phyloP scores from a whole-genome alignment of 164 flowering plant genomes.

The Sextonia rubra region DNA sequence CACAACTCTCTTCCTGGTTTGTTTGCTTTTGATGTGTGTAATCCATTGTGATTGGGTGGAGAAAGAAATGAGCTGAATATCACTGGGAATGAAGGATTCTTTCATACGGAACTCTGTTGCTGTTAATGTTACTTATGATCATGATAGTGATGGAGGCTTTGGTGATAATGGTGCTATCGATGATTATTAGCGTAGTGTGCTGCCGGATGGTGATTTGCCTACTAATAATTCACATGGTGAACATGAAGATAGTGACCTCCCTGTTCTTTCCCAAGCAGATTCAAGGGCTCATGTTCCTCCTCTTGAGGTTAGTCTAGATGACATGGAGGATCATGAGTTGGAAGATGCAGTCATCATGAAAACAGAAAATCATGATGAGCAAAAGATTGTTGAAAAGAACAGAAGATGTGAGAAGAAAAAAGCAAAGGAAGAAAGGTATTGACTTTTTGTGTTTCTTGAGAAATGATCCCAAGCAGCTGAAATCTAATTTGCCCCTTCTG shows the following conservation, averaged over 20 bases:
- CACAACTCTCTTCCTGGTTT: neutral
- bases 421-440: slow-evolving; percentile 64
- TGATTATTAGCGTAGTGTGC: slow-evolving; percentile 6
- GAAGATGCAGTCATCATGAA: slow-evolving; percentile 19
- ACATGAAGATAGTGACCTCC: slow-evolving; percentile 20
- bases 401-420: slow-evolving; percentile 52
- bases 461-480: no score
- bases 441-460: neutral
- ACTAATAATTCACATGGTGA: slow-evolving; percentile 14
- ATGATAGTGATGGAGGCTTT: slow-evolving; percentile 18
- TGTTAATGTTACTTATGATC: slow-evolving; percentile 11
- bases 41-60: slow-evolving; percentile 46
- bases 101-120: slow-evolving; percentile 27
- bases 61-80: slow-evolving; percentile 56
- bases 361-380: slow-evolving; percentile 21
- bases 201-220: slow-evolving; percentile 9
- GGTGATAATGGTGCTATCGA: slow-evolving; percentile 16
- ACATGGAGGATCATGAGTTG: slow-evolving; percentile 39
- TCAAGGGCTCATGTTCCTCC: slow-evolving; percentile 78
- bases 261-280: slow-evolving; percentile 42
- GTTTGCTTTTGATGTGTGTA: slow-evolving; percentile 2
- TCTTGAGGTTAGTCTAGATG: slow-evolving; percentile 83
- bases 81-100: slow-evolving; percentile 84
- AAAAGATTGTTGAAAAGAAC: slow-evolving; percentile 31
- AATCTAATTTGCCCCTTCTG: no score